Evolutionary conservation across 257 asterid genomes (phyloP).

Genomic region (Paulownia fortunei): DNA sequence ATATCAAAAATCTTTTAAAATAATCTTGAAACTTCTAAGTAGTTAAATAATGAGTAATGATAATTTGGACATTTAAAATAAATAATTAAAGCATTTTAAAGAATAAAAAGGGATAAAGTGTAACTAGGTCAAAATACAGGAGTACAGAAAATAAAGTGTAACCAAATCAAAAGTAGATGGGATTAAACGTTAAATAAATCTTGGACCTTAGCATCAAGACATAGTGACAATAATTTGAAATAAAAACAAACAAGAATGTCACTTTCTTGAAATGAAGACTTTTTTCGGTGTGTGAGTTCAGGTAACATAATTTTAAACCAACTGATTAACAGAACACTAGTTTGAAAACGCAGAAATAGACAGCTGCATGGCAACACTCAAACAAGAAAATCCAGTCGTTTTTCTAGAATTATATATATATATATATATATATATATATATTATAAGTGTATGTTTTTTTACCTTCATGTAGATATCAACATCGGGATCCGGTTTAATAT

Average conservation of each 20-base stretch:
- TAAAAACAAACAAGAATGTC: neutral
- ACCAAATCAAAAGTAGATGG: no score
- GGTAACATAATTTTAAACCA: slow-evolving; percentile 1
- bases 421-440: neutral
- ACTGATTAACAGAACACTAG: neutral
- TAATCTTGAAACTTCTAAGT: neutral
- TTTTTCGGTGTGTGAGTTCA: neutral
- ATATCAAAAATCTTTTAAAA: neutral
- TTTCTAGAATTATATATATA: neutral
- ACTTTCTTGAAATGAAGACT: neutral
- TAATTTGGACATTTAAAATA: no score
- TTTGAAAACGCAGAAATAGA: neutral
- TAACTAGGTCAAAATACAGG: no score
- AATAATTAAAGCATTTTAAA: no score
- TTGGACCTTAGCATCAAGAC: slow-evolving; percentile 12
- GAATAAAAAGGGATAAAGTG: no score
- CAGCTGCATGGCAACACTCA: neutral
- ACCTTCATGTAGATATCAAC: slow-evolving; percentile 63
- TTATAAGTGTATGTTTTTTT: neutral
- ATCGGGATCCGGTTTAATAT: slow-evolving; percentile 61
- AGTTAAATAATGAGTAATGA: no score
- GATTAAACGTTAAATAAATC: neutral
- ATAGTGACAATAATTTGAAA: neutral
- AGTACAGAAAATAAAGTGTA: no score
- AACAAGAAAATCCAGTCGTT: neutral